Base-by-base conservation (phyloP, 1,284 basidiomycete species). In the Marasmius oreades region DNA sequence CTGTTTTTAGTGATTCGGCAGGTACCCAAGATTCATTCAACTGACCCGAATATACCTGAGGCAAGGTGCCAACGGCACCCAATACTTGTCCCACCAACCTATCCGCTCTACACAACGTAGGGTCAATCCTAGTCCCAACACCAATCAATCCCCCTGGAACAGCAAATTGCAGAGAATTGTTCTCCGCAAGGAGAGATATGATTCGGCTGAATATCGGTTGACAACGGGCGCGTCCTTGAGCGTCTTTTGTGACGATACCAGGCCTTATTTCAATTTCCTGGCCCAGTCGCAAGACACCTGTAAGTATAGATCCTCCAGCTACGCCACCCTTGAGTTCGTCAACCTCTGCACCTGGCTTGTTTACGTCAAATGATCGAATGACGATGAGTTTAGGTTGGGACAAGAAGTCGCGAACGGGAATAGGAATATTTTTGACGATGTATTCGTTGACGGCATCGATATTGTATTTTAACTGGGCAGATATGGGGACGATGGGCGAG, bases 371-470 rank as follows among this genome's bases (percentile, higher is more conserved):
- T n/a, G 95, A 98, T 67, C 95, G 93, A 71, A 99, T 99, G 69
- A 99, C 95, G 67, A 99, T 98, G 63, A 99, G 86, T 50, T 90
- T 86, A 0, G 96, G 94, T 63, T 93, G 86, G 44, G 94, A 89
- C 37, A 86, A 82, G 73, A 99, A 99, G 78, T 99, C 91, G 61
- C 96, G 92, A 37, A 89, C 77, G 39, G 96, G 96, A 47, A 98
- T 91, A 10, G 96, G 93, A 65, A 99, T 98, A 58, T 92, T 87
- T 73, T 94, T 96, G 65, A 96, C 94, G 70, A 99, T 96, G 78
- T 98, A 98, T 70, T 98, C 95, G 77, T 97, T 97, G 52, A 99
- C 95, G n/a, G 96, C 95, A 68, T 98, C 96, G 67, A 99, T 98
- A 80, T 99, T 99, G 82, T 98, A 99, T 75, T 93, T 94, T 59